Conservation (phyloP, 2,329 filamentous ascomycete genomes). For the Microdochium trichocladiopsis region DNA sequence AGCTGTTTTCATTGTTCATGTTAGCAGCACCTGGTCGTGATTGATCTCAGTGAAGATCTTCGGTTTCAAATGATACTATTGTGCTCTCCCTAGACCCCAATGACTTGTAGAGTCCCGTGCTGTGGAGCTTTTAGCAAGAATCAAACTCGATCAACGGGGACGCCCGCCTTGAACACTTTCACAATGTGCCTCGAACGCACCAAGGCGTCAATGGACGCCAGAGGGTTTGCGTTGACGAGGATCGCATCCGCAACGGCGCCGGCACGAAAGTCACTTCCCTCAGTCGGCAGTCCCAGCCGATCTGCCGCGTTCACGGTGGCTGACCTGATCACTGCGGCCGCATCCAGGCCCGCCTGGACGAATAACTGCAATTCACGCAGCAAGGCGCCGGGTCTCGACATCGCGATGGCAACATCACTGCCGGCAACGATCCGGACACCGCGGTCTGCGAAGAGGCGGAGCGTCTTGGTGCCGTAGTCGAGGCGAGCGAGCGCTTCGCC, state of each 20-base stretch:
- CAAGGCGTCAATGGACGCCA: background rate
- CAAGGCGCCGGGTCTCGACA: background rate
- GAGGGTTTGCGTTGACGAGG: background rate
- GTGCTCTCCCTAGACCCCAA: too few species aligned
- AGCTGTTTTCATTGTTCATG: too few species aligned
- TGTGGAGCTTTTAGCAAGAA: too few species aligned
- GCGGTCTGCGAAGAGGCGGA: background rate
- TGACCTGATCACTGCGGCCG: background rate
- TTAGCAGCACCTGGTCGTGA: too few species aligned
- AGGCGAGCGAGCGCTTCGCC: background rate
- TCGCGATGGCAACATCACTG: background rate
- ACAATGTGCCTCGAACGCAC: background rate
- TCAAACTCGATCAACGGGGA: background rate
- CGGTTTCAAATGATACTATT: too few species aligned
- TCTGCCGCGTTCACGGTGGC: background rate
- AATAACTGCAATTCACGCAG: background rate
- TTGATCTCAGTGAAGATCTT: too few species aligned
- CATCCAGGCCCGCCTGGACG: background rate
- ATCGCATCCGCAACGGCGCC: background rate
- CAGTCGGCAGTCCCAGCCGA: background rate
- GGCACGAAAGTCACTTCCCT: background rate
- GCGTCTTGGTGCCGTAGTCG: background rate
- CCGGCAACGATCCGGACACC: background rate
- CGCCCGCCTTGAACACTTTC: background rate
- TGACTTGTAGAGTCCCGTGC: too few species aligned